These are phyloP conservation scores for Meripilus lineatus DNA, from an alignment of 1,284 basidiomycete genomes.

Conservation along the genomic window DNA sequence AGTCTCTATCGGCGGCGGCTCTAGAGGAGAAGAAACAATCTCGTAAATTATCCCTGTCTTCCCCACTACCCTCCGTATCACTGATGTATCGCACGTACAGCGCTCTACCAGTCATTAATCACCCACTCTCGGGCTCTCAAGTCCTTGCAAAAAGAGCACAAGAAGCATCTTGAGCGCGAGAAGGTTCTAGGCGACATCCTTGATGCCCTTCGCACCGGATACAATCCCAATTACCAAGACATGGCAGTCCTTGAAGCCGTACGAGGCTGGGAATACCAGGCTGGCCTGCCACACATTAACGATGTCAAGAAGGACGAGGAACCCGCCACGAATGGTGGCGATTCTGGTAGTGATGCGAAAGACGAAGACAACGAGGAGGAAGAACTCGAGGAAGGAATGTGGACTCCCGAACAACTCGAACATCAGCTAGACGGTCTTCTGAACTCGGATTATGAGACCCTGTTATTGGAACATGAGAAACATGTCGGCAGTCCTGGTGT, in stretches of 20 bases:
- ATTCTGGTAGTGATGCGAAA: slow-evolving; percentile 21
- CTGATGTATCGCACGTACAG: slow-evolving; percentile 44
- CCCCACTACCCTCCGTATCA: background rate
- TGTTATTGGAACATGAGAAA: slow-evolving; percentile 74
- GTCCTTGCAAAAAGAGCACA: slow-evolving; percentile 69
- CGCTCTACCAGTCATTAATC: slow-evolving; percentile 75
- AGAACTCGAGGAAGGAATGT: slow-evolving; percentile 43
- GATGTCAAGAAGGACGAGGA: slow-evolving; percentile 44
- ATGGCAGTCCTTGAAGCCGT: slow-evolving; percentile 98
- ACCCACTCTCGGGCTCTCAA: slow-evolving; percentile 73
- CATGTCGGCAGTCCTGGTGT: slow-evolving; percentile 44
- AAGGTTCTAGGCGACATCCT: slow-evolving; percentile 83
- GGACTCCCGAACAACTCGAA: slow-evolving; percentile 50
- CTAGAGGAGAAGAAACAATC: slow-evolving; percentile 82
- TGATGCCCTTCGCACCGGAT: slow-evolving; percentile 74
- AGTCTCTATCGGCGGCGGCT: slow-evolving; percentile 68
- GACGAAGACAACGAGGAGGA: slow-evolving; percentile 31
- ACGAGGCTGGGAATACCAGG: slow-evolving; percentile 86
- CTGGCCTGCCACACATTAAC: slow-evolving; percentile 65
- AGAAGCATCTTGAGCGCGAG: slow-evolving; percentile 71
- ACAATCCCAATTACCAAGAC: slow-evolving; percentile 99
- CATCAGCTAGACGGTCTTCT: slow-evolving; percentile 65
- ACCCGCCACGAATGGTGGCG: too few relatives aligned
- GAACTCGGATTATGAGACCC: slow-evolving; percentile 64
- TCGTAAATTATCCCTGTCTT: slow-evolving; percentile 48